These are phyloP conservation scores for Asclepias syriaca DNA, from an alignment of 257 asterid genomes.

Conservation along the genomic window DNA sequence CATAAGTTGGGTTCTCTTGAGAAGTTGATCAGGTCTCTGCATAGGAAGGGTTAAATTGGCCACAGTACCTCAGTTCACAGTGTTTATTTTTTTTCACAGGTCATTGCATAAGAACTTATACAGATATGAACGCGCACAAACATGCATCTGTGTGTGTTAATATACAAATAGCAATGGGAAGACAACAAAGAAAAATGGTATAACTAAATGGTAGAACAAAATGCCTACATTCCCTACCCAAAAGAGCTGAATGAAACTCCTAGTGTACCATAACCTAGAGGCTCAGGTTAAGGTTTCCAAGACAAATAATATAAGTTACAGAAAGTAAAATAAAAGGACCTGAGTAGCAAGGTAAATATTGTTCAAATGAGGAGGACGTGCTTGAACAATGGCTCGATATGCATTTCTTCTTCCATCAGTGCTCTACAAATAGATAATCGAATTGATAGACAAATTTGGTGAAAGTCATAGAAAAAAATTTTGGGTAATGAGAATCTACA, in stretches of 20 bases:
- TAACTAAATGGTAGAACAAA: neutral
- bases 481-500: slow-evolving; percentile 5
- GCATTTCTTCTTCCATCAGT: slow-evolving; percentile 74
- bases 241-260: neutral
- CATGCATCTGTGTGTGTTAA: neutral
- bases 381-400: slow-evolving; percentile 96
- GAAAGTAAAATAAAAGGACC: slow-evolving; percentile 38
- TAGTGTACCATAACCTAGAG: neutral
- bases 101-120: neutral
- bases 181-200: neutral
- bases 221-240: slow-evolving; percentile 57
- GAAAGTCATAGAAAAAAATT: slow-evolving; percentile 7
- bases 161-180: neutral
- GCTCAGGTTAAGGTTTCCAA: neutral
- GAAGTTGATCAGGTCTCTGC: slow-evolving; percentile 97
- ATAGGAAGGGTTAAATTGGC: slow-evolving; percentile 4
- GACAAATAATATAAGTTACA: neutral
- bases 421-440: slow-evolving; percentile 43
- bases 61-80: neutral
- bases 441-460: slow-evolving; percentile 20
- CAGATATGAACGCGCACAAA: neutral
- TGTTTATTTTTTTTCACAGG: neutral
- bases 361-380: slow-evolving; percentile 92
- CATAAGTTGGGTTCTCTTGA: slow-evolving; percentile 94
- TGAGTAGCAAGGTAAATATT: slow-evolving; percentile 95